Base-by-base conservation (phyloP, 177 flowering plant genomes). In the Vitis hybrid region DNA sequence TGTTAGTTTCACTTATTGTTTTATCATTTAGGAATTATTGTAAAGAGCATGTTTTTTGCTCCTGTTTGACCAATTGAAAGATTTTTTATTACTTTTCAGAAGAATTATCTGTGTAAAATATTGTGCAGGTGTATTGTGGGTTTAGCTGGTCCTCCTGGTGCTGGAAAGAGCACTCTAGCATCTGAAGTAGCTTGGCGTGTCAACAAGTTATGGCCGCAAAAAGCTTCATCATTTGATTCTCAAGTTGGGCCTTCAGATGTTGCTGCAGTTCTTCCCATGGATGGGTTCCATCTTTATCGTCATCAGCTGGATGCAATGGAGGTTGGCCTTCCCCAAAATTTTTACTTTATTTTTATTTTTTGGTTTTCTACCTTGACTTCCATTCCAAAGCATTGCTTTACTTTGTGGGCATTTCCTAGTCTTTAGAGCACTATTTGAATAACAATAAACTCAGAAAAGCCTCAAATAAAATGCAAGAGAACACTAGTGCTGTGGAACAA, bases 211-310 rank as follows among this genome's bases (percentile, higher is more conserved):
- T 92, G 92, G 94, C 80, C 83, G 12, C 87, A 83, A 77, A 85
- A 79, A 74, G 83, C 89, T 73, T 69, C 83, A 72, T 77, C 82
- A 64, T 72, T 85, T 71, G 89, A 86, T 77, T 79, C 81, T 50
- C 79, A 73, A 73, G 87, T 85, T 67, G 75, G 79, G 51, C 84
- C 90, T 75, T 80, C 86, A 17, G 86, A 89, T 72, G 85, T 91
- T 71, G 98, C 98, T 60, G 76, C 63, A 61, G 90, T 89, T 69
- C 83, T 93, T 72, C 96, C 97, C 52, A 95, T 93, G 99, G 99
- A 95, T 79, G 99, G 99, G 14, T 95, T 95, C 72, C 99, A 95
- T 84, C 90, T 95, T 56, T 95, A 93, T 79, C 90, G 98, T 78
- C 84, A 81, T 62, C 91, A 95, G 77, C 83, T 93, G 60, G 98